phyloP scores from a whole-genome alignment of 768 basidiomycete species.

The Lyophyllum atratum region DNA sequence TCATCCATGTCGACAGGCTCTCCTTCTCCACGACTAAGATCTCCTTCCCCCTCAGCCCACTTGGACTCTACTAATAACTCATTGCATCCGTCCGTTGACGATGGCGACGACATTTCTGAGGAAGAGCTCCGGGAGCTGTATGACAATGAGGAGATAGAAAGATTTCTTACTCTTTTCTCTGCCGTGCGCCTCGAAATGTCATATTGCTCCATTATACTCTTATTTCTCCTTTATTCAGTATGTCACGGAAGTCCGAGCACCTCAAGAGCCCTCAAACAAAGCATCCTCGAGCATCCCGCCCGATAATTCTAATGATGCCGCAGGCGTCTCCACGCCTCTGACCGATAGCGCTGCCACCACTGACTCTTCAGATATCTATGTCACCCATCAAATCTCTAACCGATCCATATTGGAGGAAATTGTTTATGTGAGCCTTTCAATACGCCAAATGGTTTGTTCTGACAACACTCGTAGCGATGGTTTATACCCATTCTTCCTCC shows the following conservation, averaged over 20 bases:
- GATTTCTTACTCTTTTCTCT: conserved; percentile 63
- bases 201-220: not conserved
- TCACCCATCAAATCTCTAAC: not conserved
- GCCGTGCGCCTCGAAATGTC: conserved; percentile 39
- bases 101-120: conserved; percentile 51
- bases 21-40: not conserved
- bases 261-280: conserved; percentile 16
- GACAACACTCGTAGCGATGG: conserved; percentile 27
- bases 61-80: not conserved
- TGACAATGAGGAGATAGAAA: conserved; percentile 64
- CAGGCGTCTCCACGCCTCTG: not conserved
- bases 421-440: conserved; percentile 23
- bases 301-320: not conserved
- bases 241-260: conserved; percentile 55
- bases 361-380: not conserved
- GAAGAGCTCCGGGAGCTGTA: conserved; percentile 56
- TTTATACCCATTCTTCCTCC: conserved; percentile 51
- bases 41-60: not conserved
- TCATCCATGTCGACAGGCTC: not conserved
- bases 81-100: conserved; percentile 9
- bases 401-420: conserved; percentile 25
- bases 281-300: not conserved
- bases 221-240: conserved; percentile 37
- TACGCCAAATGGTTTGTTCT: not conserved
- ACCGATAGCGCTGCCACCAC: not conserved